Evolutionary conservation across 495 filamentous ascomycete species (phyloP), one percentile per base, ranked within the genome.

Genomic region (Emericellopsis terricola): DNA sequence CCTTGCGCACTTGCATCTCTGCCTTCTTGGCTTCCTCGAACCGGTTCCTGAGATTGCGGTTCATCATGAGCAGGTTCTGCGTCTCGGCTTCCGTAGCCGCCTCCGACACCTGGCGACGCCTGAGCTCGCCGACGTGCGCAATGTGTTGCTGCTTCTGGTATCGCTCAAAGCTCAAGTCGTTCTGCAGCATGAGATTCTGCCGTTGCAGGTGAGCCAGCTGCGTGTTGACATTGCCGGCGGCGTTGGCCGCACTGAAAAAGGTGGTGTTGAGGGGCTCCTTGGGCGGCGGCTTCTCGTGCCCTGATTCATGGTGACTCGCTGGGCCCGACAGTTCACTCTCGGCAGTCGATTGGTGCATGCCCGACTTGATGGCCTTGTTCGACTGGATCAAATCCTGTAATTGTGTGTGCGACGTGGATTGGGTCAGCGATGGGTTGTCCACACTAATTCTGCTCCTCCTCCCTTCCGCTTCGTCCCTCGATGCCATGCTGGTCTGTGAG

Each of bases 81-180:
- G 73, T 81, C 45, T 84, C 77, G 10, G 78, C 76, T 50, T 81
- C 78, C 1, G 64, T 68, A 0, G 77, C 70, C 9, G 74, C 71
- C 41, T 81, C 73, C 38, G 64, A 60, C 24, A 83, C 69, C 36
- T 81, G 71, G 34, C 71, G 67, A 18, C 75, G 59, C 37, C 74
- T 69, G 13, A 82, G 51, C 41, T 73, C 75, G 3, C 78, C 76
- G 46, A 84, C 81, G 41, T 81, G 77, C 3, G 68, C 64, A 36
- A 80, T 61, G 48, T 83, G 76, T 43, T 83, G 78, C 36, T 76
- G 68, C 43, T 80, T 81, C 36, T 81, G 62, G 46, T 78, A 83
- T 15, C 75, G 58, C 49, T 84, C 78, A 37, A 80, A 82, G 41
- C 78, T 78, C 24, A 84, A 63, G 44, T 84, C 77, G 37, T 81